Evolutionary conservation across 2,329 filamentous ascomycete genomes (phyloP).

Genomic region (Achaetomium macrosporum): DNA sequence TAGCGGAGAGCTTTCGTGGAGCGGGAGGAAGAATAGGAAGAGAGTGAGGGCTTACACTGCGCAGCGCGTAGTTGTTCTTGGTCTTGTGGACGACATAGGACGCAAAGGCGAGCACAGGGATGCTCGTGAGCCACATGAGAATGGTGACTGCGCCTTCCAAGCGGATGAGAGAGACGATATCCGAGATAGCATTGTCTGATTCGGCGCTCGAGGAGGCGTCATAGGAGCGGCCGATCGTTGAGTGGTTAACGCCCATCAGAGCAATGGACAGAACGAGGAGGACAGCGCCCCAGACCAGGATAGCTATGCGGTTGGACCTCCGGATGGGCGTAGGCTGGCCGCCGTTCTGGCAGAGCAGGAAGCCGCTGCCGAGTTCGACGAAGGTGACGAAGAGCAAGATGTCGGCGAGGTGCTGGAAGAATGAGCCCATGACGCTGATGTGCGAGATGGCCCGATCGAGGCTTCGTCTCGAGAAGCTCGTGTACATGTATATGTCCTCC

Average conservation of each 20-base stretch:
- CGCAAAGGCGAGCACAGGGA: slow-evolving; percentile 11
- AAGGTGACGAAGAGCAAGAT: slow-evolving; percentile 22
- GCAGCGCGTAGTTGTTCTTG: slow-evolving; percentile 4
- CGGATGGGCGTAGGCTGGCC: not conserved
- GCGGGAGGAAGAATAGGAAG: not conserved
- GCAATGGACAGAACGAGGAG: slow-evolving; percentile 17
- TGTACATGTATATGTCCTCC: not conserved
- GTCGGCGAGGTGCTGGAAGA: slow-evolving; percentile 16
- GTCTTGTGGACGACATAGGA: slow-evolving; percentile 14
- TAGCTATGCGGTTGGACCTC: slow-evolving; percentile 14
- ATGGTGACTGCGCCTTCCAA: slow-evolving; percentile 10
- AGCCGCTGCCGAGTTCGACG: slow-evolving; percentile 24
- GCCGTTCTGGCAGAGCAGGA: slow-evolving; percentile 17
- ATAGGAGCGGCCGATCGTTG: not conserved
- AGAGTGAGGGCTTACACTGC: slow-evolving; percentile 6
- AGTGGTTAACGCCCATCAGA: slow-evolving; percentile 2
- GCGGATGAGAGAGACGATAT: not conserved
- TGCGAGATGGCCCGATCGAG: not conserved
- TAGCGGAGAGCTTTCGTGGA: not conserved
- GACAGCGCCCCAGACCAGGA: slow-evolving; percentile 3
- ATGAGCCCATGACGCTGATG: not conserved
- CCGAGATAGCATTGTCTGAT: not conserved
- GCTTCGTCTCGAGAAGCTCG: not conserved
- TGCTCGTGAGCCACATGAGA: slow-evolving; percentile 17
- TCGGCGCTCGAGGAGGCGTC: not conserved